These are phyloP conservation scores for Puya raimondii DNA, from an alignment of 176 grass and related monocot species.

Conservation along the genomic window DNA sequence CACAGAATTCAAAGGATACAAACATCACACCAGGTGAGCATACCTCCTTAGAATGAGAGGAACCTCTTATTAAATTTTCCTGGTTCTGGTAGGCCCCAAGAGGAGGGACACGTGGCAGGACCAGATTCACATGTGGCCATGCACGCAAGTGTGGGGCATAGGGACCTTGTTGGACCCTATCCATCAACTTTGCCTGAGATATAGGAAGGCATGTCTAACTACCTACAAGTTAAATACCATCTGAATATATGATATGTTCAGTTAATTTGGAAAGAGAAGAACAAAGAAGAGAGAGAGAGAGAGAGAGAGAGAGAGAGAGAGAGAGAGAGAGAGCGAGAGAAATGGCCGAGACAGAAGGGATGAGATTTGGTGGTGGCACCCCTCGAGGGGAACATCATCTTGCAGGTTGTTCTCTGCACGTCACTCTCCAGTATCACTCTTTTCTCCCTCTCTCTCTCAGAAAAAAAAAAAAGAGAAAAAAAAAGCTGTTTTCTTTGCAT, in stretches of 20 bases:
- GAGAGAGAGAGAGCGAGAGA: too few species aligned
- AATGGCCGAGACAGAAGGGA: background rate
- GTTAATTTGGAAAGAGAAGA: background rate
- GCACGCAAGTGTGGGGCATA: background rate
- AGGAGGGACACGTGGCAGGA: background rate
- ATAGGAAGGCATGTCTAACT: constrained; percentile 5
- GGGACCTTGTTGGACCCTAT: background rate
- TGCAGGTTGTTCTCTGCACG: background rate
- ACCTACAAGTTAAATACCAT: background rate
- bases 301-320: background rate
- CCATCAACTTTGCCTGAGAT: background rate
- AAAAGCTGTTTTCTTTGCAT: too few species aligned
- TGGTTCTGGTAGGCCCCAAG: background rate
- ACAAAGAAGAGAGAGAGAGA: background rate
- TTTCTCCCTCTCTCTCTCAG: background rate
- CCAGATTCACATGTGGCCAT: background rate
- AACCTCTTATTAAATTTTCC: background rate
- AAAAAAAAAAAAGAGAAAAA: too few species aligned
- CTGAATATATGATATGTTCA: background rate
- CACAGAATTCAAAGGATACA: background rate
- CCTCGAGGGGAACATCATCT: constrained; percentile 1
- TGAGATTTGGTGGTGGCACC: background rate
- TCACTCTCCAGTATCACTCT: background rate
- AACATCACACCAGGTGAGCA: background rate
- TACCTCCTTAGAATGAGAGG: background rate